These are phyloP conservation scores for Candida smagusa DNA, from an alignment of 1,139 yeast species.

Conservation along the genomic window DNA sequence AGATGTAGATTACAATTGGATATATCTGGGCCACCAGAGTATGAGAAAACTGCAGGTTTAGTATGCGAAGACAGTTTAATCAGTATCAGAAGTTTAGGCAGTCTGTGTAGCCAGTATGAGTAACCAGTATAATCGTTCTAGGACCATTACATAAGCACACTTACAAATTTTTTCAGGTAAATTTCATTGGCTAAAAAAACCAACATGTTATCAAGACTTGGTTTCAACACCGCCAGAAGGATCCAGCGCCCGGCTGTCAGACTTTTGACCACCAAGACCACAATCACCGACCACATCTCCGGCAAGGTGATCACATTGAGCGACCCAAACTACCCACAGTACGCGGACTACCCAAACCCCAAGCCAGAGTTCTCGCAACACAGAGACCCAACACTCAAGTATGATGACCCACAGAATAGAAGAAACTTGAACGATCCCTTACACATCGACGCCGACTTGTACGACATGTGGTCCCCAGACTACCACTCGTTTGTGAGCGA, in stretches of 20 bases:
- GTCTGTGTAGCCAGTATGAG: too few relatives aligned
- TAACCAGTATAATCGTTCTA: too few relatives aligned
- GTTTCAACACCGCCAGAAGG: constrained; percentile 17
- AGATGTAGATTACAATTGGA: too few relatives aligned
- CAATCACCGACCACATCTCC: constrained; percentile 41
- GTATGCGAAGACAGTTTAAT: too few relatives aligned
- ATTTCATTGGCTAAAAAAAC: constrained; percentile 21
- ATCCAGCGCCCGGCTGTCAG: constrained; percentile 18
- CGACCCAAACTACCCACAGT: constrained; percentile 44
- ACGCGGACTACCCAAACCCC: constrained; percentile 44
- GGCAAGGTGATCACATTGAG: constrained; percentile 42
- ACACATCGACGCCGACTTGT: constrained; percentile 66
- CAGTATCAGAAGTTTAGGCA: too few relatives aligned
- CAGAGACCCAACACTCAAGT: constrained; percentile 68
- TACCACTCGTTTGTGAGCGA: constrained; percentile 61
- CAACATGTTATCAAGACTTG: constrained; percentile 29
- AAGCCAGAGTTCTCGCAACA: constrained; percentile 52
- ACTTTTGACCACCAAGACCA: constrained; percentile 32
- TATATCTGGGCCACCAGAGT: too few relatives aligned
- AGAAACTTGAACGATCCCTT: constrained; percentile 75
- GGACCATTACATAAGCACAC: constrained; percentile 2
- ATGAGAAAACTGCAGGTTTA: too few relatives aligned
- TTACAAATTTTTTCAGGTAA: constrained; percentile 8
- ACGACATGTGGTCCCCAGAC: constrained; percentile 89
- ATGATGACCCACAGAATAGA: constrained; percentile 80